Evolutionary conservation across 306 rosid genomes (phyloP).

Genomic region (Lablab purpureus): DNA sequence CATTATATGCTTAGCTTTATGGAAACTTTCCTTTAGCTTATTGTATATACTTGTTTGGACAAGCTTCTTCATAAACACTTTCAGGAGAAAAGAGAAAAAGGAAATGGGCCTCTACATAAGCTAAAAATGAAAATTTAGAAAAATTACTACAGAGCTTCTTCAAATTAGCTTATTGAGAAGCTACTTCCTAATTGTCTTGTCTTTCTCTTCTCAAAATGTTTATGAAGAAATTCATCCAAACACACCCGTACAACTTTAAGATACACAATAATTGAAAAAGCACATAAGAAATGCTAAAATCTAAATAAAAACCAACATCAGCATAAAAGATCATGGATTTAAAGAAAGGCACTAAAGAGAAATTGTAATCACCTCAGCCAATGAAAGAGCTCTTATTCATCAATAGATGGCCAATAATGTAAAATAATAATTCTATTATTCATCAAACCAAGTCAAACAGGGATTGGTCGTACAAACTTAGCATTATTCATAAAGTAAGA

Average conservation of each 20-base stretch:
- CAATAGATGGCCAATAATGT: background rate
- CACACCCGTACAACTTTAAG: background rate
- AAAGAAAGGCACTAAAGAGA: background rate
- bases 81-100: no score
- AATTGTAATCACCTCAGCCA: background rate
- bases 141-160: no score
- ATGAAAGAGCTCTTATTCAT: background rate
- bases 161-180: no score
- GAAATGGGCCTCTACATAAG: no score
- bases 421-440: background rate
- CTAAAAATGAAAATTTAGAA: no score
- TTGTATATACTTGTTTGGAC: background rate
- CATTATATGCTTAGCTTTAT: background rate
- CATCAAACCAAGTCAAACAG: background rate
- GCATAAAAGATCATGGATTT: conserved; percentile 18
- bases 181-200: no score
- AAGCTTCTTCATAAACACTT: no score
- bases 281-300: background rate
- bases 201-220: no score
- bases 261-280: background rate
- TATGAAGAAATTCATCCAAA: no score
- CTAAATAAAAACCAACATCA: background rate
- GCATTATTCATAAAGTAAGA: background rate
- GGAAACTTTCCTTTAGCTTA: background rate
- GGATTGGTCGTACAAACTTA: background rate